A percentile compares a stretch with the other conserved stretches of the same genome.
Evolutionary conservation across 805 yeast genomes (phyloP).

Genomic region (Naumovozyma castellii): DNA sequence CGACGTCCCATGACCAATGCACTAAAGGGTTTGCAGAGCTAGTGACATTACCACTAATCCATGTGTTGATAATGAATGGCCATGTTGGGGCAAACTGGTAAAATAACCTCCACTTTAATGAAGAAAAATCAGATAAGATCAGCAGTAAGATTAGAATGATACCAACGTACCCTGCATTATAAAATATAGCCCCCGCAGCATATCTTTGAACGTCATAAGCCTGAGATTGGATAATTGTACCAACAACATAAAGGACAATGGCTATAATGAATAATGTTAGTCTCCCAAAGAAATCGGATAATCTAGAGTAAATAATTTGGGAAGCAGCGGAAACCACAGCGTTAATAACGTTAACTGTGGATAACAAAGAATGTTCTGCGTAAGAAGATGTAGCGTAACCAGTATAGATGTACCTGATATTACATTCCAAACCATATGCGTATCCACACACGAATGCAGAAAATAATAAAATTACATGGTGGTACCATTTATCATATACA

Average conservation of each 20-base stretch:
- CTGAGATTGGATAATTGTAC: slow-evolving; percentile 48
- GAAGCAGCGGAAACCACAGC: slow-evolving; percentile 49
- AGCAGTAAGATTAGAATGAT: slow-evolving; percentile 47
- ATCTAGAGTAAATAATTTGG: slow-evolving; percentile 46
- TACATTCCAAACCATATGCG: slow-evolving; percentile 47
- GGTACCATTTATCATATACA: slow-evolving; percentile 32
- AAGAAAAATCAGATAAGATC: slow-evolving; percentile 56
- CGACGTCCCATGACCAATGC: slow-evolving; percentile 69
- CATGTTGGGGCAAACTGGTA: slow-evolving; percentile 57
- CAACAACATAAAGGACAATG: slow-evolving; percentile 42
- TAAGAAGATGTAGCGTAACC: slow-evolving; percentile 42
- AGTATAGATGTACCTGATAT: slow-evolving; percentile 40
- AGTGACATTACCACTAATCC: slow-evolving; percentile 60
- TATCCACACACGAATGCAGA: slow-evolving; percentile 43
- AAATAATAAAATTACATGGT: slow-evolving; percentile 33
- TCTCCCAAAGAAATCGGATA: slow-evolving; percentile 50
- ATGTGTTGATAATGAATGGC: slow-evolving; percentile 68
- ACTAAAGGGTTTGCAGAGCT: slow-evolving; percentile 30
- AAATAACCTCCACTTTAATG: slow-evolving; percentile 61
- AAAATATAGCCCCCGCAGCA: slow-evolving; percentile 48
- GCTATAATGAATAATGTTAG: slow-evolving; percentile 38
- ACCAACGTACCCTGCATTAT: slow-evolving; percentile 52
- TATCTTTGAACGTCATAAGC: slow-evolving; percentile 43
- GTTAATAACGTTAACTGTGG: slow-evolving; percentile 44
- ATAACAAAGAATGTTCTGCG: slow-evolving; percentile 38